A percentile compares a stretch with the other conserved stretches of the same genome.
These are phyloP conservation scores for Capronia coronata DNA, from an alignment of 2,329 filamentous ascomycete genomes.

Conservation along the genomic window DNA sequence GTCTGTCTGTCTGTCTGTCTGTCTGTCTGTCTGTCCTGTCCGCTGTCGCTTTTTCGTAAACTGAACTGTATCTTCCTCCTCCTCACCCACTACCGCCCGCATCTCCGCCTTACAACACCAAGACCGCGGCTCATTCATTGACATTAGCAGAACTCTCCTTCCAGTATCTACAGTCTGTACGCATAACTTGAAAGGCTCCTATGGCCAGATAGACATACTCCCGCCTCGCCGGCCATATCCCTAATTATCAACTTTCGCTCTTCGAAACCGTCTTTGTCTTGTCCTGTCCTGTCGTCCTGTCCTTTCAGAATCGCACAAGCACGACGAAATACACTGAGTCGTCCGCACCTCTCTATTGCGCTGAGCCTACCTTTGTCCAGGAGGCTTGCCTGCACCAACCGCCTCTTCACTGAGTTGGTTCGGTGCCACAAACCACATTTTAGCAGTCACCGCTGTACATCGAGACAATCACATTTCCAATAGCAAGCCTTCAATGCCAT, in stretches of 20 bases:
- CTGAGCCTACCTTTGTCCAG: not conserved
- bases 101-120: slow-evolving; percentile 1
- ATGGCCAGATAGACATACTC: slow-evolving; percentile 9
- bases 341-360: not conserved
- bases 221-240: slow-evolving; percentile 4
- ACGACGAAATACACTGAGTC: not conserved
- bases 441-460: not conserved
- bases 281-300: not conserved
- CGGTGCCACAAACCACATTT: not conserved
- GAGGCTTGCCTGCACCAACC: not conserved
- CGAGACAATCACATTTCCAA: not conserved
- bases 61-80: slow-evolving; percentile 3
- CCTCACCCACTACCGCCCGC: slow-evolving; percentile 4
- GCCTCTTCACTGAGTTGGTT: slow-evolving; percentile 10
- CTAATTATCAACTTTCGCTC: not conserved
- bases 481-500: not conserved
- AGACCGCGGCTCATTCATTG: not conserved
- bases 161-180: slow-evolving; percentile 11
- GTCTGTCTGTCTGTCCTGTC: too few species aligned
- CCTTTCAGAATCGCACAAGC: not conserved
- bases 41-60: slow-evolving; percentile 1
- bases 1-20: slow-evolving; percentile 4
- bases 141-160: not conserved
- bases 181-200: slow-evolving; percentile 6
- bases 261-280: not conserved